Conservation (phyloP, 192 early-diverging fungal genomes). For the Coemansia sp. region DNA sequence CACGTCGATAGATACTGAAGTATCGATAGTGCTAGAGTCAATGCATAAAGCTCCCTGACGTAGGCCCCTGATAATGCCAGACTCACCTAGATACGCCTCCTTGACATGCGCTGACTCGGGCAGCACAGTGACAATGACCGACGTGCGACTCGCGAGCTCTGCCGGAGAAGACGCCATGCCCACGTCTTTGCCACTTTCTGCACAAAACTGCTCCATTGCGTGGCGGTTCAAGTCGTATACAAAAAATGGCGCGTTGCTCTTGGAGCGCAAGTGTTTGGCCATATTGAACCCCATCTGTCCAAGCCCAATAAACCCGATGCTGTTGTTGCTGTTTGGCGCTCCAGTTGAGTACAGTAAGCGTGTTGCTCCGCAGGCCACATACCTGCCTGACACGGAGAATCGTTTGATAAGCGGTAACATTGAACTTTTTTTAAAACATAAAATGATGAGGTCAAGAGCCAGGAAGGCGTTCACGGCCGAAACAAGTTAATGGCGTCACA, state of each 20-base stretch:
- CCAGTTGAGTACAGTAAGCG: slow-evolving; percentile 3
- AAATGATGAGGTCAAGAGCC: background rate
- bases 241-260: slow-evolving; percentile 62
- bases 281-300: slow-evolving; percentile 94
- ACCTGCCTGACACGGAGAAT: slow-evolving; percentile 2
- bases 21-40: slow-evolving; percentile 95
- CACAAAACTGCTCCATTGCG: slow-evolving; percentile 61
- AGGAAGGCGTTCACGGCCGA: background rate
- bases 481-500: background rate
- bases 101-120: slow-evolving; percentile 83
- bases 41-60: slow-evolving; percentile 64
- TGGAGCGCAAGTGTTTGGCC: slow-evolving; percentile 81
- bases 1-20: slow-evolving; percentile 72
- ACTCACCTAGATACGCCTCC: slow-evolving; percentile 77
- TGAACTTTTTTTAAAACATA: background rate
- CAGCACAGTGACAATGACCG: slow-evolving; percentile 89
- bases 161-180: slow-evolving; percentile 63
- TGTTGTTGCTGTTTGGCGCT: background rate
- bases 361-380: background rate
- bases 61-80: slow-evolving; percentile 65
- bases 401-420: background rate
- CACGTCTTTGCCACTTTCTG: slow-evolving; percentile 47
- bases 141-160: slow-evolving; percentile 71
- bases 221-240: slow-evolving; percentile 72
- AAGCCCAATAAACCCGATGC: slow-evolving; percentile 71